Evolutionary conservation across 106 monocot species (phyloP), one percentile per base, ranked within the genome.

Genomic region (Allium sativum): DNA sequence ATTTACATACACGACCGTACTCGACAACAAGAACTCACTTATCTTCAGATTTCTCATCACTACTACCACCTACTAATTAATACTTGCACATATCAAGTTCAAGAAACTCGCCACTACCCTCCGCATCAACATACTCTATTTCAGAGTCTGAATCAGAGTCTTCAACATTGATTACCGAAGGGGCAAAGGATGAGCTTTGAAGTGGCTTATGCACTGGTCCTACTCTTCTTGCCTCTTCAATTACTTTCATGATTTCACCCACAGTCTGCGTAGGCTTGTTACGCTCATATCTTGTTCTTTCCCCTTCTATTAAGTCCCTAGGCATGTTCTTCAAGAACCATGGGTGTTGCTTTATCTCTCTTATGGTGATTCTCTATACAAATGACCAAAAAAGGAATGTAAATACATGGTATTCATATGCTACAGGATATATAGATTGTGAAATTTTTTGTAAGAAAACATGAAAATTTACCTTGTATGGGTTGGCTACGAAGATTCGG

Each of bases 301-400:
- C 82, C 11, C 48, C 58, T 40, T 82, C 82, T 0, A 66, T 65
- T 1, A 82, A 66, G 55, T 77, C 77, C 55, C 74, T 82, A 9
- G 82, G 82, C 62, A 82, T 51, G 74, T 77, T 82, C 73, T 71
- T 82, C 48, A 82, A 17, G 53, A 82, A 82, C 82, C 82, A 82
- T 0, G 82, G 77, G 48, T 74, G 69, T 45, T 77, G 77, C 41
- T 74, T 73, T 43, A 82, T 82, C 48, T 82, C 82, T 40, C 52
- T 68, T 16, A 82, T 74, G 18, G 82, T 63, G 57, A 82, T 77
- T 68, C 82, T 68, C 82, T 82, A 22, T 54, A 1, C 1, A 31
- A 1, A 31, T 31, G 31, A 31, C 2, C 2, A 31, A 31, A 31
- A 31, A 31, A 31, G 3, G 3, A 31, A 31, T 31, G 31, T 31